phyloP scores from a whole-genome alignment of 176 grass and related monocot species.

The Carex myosuroides region DNA sequence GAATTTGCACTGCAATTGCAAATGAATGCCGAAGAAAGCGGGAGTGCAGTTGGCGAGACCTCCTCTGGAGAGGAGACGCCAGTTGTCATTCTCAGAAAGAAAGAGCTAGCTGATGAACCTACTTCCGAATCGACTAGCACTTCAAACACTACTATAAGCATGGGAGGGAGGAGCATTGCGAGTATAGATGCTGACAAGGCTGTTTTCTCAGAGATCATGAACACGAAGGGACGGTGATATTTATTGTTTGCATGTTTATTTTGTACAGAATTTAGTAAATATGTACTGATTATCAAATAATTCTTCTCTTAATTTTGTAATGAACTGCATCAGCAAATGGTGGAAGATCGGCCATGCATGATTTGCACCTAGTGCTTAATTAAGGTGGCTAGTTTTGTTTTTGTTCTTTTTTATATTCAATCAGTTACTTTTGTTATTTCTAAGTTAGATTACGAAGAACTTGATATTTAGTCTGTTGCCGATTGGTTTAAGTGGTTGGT shows the following conservation, averaged over 20 bases:
- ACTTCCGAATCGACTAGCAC: conserved; percentile 1
- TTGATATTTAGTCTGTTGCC: background rate
- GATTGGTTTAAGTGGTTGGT: background rate
- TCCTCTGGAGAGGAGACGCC: background rate
- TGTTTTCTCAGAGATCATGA: conserved; percentile 50
- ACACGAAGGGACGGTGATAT: conserved; percentile 45
- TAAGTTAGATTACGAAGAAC: background rate
- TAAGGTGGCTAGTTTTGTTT: background rate
- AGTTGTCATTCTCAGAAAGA: background rate
- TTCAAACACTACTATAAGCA: conserved; percentile 3
- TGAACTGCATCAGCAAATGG: background rate
- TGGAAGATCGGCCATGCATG: background rate
- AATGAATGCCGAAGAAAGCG: conserved; percentile 17
- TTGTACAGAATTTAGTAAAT: background rate
- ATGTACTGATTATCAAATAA: background rate
- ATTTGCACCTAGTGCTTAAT: background rate
- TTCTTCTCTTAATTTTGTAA: background rate
- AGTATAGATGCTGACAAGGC: background rate
- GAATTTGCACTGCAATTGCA: conserved; percentile 36
- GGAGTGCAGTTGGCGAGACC: background rate
- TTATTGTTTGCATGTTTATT: background rate
- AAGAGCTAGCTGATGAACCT: background rate
- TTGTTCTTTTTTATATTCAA: background rate
- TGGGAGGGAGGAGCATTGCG: background rate
- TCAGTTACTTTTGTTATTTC: background rate